Percentiles rank a stretch among this genome's conserved stretches.
phyloP scores from a whole-genome alignment of 305 asterid genomes.

The Rubia tinctorum region DNA sequence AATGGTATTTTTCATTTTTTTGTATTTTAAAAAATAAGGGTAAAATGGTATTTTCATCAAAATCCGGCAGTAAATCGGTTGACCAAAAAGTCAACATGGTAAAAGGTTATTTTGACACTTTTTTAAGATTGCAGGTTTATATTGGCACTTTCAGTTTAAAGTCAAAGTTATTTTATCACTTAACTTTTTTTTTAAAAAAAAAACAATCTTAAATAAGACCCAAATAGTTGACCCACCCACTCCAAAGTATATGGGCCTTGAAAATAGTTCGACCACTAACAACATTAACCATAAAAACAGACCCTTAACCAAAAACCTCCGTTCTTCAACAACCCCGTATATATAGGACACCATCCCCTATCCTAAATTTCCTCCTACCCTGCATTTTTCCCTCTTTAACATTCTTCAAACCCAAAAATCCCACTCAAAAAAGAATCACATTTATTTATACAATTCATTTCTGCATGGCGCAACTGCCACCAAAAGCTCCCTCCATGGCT shows the following conservation, averaged over 20 bases:
- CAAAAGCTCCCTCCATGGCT: slow-evolving; percentile 60
- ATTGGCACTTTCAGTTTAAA: too few relatives aligned
- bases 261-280: slow-evolving; percentile 18
- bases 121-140: too few relatives aligned
- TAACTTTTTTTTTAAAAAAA: too few relatives aligned
- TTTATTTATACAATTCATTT: background rate
- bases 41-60: too few relatives aligned
- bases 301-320: background rate
- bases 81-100: too few relatives aligned
- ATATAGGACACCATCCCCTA: slow-evolving; percentile 3
- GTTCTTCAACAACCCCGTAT: background rate
- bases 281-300: slow-evolving; percentile 7
- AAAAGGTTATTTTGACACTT: too few relatives aligned
- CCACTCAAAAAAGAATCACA: background rate
- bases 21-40: too few relatives aligned
- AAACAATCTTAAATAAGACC: too few relatives aligned
- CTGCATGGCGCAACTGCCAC: slow-evolving; percentile 90
- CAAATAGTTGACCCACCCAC: background rate
- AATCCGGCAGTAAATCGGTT: too few relatives aligned
- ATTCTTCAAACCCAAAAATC: background rate
- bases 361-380: slow-evolving; percentile 10
- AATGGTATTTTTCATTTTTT: too few relatives aligned
- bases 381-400: background rate
- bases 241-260: slow-evolving; percentile 27
- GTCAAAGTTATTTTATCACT: too few relatives aligned